Evolutionary conservation across 1,139 yeast genomes (phyloP).

Genomic region (Nakaseomyces nivariensis): DNA sequence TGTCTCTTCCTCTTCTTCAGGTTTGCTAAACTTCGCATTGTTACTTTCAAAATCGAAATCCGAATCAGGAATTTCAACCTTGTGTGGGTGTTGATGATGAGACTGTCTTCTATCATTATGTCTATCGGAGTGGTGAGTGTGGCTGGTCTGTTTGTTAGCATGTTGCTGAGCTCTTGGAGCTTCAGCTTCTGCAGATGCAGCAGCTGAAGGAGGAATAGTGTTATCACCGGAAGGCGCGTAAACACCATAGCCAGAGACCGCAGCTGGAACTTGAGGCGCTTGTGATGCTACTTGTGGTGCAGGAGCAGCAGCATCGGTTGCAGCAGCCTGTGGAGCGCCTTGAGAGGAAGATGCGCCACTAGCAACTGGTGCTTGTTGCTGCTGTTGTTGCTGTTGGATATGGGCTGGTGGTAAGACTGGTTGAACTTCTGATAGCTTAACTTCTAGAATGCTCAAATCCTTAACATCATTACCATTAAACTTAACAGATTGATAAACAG

Average conservation of each 20-base stretch:
- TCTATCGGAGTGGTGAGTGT: not conserved
- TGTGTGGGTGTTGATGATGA: slow-evolving; percentile 7
- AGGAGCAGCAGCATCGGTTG: not conserved
- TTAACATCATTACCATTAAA: slow-evolving; percentile 91
- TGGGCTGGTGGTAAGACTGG: slow-evolving; percentile 25
- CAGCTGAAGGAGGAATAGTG: not conserved
- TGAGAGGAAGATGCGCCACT: slow-evolving; percentile 1
- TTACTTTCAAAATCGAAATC: slow-evolving; percentile 60
- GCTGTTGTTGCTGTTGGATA: slow-evolving; percentile 2
- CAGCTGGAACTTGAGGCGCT: slow-evolving; percentile 23
- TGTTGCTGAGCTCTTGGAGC: not conserved
- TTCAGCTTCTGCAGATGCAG: not conserved
- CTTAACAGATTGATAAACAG: slow-evolving; percentile 69
- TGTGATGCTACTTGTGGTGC: not conserved
- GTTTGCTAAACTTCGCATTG: slow-evolving; percentile 49
- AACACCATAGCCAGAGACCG: slow-evolving; percentile 30
- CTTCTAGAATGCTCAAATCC: slow-evolving; percentile 76
- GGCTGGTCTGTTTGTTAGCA: not conserved
- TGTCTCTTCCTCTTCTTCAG: slow-evolving; percentile 9
- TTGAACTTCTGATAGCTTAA: slow-evolving; percentile 27
- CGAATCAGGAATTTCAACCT: slow-evolving; percentile 31
- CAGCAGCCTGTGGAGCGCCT: not conserved
- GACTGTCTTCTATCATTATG: not conserved
- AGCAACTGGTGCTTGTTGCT: not conserved
- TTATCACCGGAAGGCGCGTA: slow-evolving; percentile 21